Base-by-base conservation (phyloP, 2,329 filamentous ascomycete genomes). In the Zymoseptoria tritici region DNA sequence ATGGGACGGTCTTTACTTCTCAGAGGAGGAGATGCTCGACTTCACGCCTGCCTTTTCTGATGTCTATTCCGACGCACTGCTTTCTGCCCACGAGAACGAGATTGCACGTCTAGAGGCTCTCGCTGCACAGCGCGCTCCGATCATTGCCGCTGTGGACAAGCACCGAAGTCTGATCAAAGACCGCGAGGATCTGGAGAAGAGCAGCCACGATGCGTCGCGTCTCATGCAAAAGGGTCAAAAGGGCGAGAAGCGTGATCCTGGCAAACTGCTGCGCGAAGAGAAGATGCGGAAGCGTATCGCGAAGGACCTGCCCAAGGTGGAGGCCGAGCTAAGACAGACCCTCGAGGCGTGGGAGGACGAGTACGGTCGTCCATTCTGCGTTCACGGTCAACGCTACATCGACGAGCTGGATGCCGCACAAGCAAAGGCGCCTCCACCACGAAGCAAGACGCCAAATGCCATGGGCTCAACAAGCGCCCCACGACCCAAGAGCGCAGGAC, bases 201-300 rank as follows among this genome's bases (percentile, higher is more conserved):
- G 93, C 1, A 96, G 91, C 68, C 92, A 97, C 72, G 95, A 99
- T 74, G 92, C 94, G 13, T 97, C 93, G 6, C 87, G 94, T 52
- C 80, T 99, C 29, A 91, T 97, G 87, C 85, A 86, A 68, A 91
- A 93, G 62, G 92, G 92, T 2, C 87, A 91, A 66, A 96, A 96
- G 77, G 93, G 93, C 57, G 93, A 97, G 78, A 90, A 87, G 75
- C 89, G 95, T 64, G 94, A 99, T 71, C 94, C 94, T 2, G 93
- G 91, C 55, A 94, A 96, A 76, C 81, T 99, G 16, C 80, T 99
- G 56, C 84, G 94, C 29, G 94, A 99, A 72, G 94, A 99, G 78
- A 99, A 97, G 82, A 96, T 96, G 90, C 86, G 94, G 61, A 99
- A 99, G 83, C 84, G 92, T 60, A 97, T 99, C 63, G 84, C 92